These are phyloP conservation scores for Cladophialophora carrionii DNA, from an alignment of 2,329 filamentous ascomycete species.

Conservation along the genomic window DNA sequence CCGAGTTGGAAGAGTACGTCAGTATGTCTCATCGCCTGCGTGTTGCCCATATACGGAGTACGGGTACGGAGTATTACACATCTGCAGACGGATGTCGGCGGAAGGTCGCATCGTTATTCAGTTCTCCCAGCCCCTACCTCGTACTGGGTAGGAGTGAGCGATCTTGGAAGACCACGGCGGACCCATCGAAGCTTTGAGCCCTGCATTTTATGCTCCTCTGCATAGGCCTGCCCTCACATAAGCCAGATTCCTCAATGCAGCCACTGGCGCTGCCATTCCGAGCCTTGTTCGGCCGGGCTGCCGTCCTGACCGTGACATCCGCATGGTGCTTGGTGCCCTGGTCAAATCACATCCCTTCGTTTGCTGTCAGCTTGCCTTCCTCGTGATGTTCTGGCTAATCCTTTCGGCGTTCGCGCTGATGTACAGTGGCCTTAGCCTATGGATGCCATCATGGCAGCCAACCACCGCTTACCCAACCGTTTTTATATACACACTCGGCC, in stretches of 20 bases:
- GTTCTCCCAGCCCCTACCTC: not conserved
- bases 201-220: conserved; percentile 12
- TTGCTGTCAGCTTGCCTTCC: conserved; percentile 23
- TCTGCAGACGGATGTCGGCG: conserved; percentile 25
- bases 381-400: conserved; percentile 33
- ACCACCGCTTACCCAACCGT: conserved; percentile 27
- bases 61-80: conserved; percentile 12
- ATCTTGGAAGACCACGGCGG: conserved; percentile 4
- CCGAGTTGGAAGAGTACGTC: conserved; percentile 10
- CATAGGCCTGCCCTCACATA: conserved; percentile 9
- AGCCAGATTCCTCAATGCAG: conserved; percentile 28
- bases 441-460: conserved; percentile 29
- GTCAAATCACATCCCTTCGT: conserved; percentile 26
- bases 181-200: not conserved
- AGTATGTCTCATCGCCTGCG: not conserved
- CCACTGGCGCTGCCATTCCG: conserved; percentile 16
- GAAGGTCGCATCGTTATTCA: conserved; percentile 23
- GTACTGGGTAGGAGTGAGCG: not conserved
- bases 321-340: conserved; percentile 19
- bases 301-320: conserved; percentile 28
- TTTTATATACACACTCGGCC: conserved; percentile 29
- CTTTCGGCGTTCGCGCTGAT: conserved; percentile 27
- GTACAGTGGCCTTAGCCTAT: conserved; percentile 38
- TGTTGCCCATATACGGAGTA: not conserved
- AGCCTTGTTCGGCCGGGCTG: conserved; percentile 19